A percentile compares a stretch with the other conserved stretches of the same genome.
phyloP scores from a whole-genome alignment of 768 basidiomycete species.

The Podaxis sp. region DNA sequence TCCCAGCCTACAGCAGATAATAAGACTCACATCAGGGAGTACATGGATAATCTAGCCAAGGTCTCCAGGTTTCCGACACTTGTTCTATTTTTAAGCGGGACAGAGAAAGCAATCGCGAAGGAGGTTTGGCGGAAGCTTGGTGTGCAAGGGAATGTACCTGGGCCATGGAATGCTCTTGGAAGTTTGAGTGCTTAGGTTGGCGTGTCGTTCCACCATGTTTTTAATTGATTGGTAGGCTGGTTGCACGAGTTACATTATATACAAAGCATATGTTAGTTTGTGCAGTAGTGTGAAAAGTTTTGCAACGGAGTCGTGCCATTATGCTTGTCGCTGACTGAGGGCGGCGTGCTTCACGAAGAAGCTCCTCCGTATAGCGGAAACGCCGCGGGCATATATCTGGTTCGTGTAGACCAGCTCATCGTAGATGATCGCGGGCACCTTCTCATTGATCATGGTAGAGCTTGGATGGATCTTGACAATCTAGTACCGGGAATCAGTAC shows the following conservation, averaged over 20 bases:
- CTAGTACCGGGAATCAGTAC: slow-evolving; percentile 28
- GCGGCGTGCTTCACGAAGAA: slow-evolving; percentile 37
- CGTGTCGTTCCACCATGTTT: background rate
- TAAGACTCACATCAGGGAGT: slow-evolving; percentile 34
- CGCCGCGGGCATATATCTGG: slow-evolving; percentile 89
- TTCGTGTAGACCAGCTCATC: slow-evolving; percentile 90
- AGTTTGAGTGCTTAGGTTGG: slow-evolving; percentile 1
- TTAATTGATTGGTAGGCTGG: background rate
- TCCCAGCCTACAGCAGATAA: slow-evolving; percentile 19
- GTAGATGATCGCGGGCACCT: slow-evolving; percentile 85
- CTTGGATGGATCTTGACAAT: slow-evolving; percentile 89
- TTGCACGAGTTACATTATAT: background rate
- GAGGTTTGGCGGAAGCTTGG: slow-evolving; percentile 46
- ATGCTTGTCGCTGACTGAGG: slow-evolving; percentile 33
- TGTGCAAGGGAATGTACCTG: slow-evolving; percentile 20
- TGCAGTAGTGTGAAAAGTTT: background rate
- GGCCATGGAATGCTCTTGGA: slow-evolving; percentile 26
- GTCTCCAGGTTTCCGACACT: slow-evolving; percentile 68
- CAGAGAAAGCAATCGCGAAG: slow-evolving; percentile 51
- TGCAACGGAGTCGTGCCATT: background rate
- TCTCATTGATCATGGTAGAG: slow-evolving; percentile 79
- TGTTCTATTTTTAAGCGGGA: slow-evolving; percentile 55
- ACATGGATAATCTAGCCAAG: slow-evolving; percentile 50
- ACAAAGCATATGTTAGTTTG: background rate
- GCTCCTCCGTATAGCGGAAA: slow-evolving; percentile 72